phyloP scores from a whole-genome alignment of 1,284 basidiomycete genomes.

The Xanthoconium separans region DNA sequence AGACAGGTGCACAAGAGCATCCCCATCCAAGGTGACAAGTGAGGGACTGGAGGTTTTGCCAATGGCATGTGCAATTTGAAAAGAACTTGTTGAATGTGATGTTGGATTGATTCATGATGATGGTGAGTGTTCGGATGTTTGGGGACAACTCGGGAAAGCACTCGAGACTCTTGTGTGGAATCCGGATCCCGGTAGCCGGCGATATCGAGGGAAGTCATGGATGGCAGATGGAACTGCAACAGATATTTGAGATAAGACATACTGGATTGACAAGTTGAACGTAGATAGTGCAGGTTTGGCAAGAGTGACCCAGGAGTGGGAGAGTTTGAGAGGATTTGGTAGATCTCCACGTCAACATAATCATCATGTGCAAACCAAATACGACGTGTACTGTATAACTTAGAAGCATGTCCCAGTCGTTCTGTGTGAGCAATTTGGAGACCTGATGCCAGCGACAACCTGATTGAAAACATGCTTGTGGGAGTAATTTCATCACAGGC shows the following conservation, averaged over 20 bases:
- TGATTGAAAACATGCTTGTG: too few relatives aligned
- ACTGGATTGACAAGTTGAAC: neutral
- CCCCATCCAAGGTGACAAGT: too few relatives aligned
- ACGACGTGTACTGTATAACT: neutral
- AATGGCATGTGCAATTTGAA: too few relatives aligned
- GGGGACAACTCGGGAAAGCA: neutral
- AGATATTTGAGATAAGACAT: neutral
- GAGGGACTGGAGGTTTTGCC: too few relatives aligned
- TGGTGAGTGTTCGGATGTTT: neutral
- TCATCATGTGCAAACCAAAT: neutral
- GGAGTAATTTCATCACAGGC: too few relatives aligned
- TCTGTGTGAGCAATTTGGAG: neutral
- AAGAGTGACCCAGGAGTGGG: neutral
- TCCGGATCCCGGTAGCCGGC: neutral
- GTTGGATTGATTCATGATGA: too few relatives aligned
- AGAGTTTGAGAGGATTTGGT: neutral
- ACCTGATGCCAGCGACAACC: too few relatives aligned
- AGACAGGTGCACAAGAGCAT: neutral
- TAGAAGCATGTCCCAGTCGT: neutral
- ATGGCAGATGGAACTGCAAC: neutral
- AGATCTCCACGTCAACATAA: neutral
- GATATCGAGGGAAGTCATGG: neutral
- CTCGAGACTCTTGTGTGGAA: neutral
- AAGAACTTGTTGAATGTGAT: too few relatives aligned
- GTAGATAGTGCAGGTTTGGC: neutral